A percentile compares a stretch with the other conserved stretches of the same genome.
Evolutionary conservation across 495 filamentous ascomycete genomes (phyloP).

Genomic region (Lindgomyces ingoldianus): DNA sequence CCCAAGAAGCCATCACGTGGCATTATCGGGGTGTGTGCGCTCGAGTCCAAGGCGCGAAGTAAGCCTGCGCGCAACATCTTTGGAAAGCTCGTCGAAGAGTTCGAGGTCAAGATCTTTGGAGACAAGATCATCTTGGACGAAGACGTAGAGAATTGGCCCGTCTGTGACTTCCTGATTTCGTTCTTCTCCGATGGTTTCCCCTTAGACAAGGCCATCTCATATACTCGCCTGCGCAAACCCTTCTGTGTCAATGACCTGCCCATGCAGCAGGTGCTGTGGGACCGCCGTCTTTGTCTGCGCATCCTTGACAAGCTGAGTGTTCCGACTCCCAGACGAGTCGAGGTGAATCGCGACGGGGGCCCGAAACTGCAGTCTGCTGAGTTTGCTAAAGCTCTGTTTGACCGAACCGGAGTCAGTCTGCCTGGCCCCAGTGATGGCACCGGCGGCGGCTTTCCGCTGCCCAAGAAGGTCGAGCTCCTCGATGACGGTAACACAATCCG

Average conservation of each 20-base stretch:
- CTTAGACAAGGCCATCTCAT: slow-evolving; percentile 93
- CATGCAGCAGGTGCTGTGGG: slow-evolving; percentile 98
- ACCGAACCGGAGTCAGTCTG: slow-evolving; percentile 76
- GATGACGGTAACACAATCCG: slow-evolving; percentile 85
- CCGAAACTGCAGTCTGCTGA: slow-evolving; percentile 74
- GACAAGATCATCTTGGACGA: slow-evolving; percentile 98
- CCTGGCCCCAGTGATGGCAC: slow-evolving; percentile 73
- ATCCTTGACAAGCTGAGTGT: slow-evolving; percentile 88
- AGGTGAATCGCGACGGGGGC: slow-evolving; percentile 92
- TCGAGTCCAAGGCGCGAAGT: slow-evolving; percentile 94
- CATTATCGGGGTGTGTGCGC: slow-evolving; percentile 87
- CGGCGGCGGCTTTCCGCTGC: slow-evolving; percentile 58
- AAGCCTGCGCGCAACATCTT: slow-evolving; percentile 95
- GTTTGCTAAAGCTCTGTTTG: slow-evolving; percentile 73
- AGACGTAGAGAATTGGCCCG: slow-evolving; percentile 63
- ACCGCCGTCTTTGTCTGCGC: slow-evolving; percentile 81
- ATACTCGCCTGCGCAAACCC: slow-evolving; percentile 85
- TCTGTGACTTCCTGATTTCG: slow-evolving; percentile 89
- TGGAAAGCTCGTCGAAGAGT: slow-evolving; percentile 87
- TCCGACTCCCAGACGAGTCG: slow-evolving; percentile 82
- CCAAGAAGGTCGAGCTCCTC: slow-evolving; percentile 72
- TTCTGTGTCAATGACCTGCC: slow-evolving; percentile 97
- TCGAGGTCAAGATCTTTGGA: slow-evolving; percentile 95
- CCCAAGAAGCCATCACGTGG: slow-evolving; percentile 51
- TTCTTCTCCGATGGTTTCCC: slow-evolving; percentile 99